A percentile compares a stretch with the other conserved stretches of the same genome.
Conservation (phyloP, 139 green algal genomes). For the Parachlorella kessleri region DNA sequence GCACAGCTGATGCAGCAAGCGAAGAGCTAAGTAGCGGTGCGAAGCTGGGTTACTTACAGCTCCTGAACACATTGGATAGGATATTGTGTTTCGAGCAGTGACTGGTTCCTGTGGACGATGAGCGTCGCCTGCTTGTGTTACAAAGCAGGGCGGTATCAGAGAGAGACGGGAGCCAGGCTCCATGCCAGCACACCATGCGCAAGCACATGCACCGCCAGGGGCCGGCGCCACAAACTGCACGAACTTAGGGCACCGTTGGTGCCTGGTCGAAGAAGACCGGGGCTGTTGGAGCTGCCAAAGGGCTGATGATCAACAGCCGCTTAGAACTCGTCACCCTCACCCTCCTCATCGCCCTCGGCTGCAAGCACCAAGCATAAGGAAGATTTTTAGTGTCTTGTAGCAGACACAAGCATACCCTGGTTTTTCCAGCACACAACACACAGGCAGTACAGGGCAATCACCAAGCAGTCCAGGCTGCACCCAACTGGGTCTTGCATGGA, state of each 20-base stretch:
- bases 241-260: too few relatives aligned
- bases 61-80: too few relatives aligned
- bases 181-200: too few relatives aligned
- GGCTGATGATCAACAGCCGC: background rate
- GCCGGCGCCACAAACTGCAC: background rate
- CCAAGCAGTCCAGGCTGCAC: background rate
- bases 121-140: too few relatives aligned
- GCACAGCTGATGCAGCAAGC: too few relatives aligned
- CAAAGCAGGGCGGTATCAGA: too few relatives aligned
- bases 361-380: background rate
- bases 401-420: background rate
- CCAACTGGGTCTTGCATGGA: background rate
- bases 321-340: conserved; percentile 34
- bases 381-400: too few relatives aligned
- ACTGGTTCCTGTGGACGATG: too few relatives aligned
- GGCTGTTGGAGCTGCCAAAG: background rate
- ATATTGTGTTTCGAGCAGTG: too few relatives aligned
- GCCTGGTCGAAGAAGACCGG: background rate
- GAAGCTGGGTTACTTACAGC: too few relatives aligned
- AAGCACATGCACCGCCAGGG: background rate
- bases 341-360: conserved; percentile 21
- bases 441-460: background rate
- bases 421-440: background rate
- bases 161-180: too few relatives aligned
- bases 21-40: too few relatives aligned